These are phyloP conservation scores for Pseudognaphalium luteoalbum DNA, from an alignment of 129 eudicot genomes.

Conservation along the genomic window DNA sequence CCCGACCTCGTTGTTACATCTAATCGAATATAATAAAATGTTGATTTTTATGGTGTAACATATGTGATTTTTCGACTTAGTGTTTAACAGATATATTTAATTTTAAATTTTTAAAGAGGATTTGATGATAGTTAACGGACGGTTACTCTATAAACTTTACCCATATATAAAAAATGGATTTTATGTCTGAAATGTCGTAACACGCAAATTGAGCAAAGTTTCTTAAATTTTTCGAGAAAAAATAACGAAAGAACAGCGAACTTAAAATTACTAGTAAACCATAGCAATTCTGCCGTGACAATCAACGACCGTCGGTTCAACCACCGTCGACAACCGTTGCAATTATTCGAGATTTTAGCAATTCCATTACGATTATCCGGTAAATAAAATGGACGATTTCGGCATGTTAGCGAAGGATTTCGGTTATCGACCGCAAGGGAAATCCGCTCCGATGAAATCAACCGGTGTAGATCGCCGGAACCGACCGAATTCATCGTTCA, in stretches of 20 bases:
- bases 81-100: too few relatives aligned
- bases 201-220: constrained; percentile 9
- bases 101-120: too few relatives aligned
- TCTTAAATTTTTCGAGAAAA: constrained; percentile 12
- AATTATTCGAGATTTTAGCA: background rate
- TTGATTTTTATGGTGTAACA: too few relatives aligned
- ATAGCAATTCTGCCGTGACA: background rate
- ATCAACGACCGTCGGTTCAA: background rate
- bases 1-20: too few relatives aligned
- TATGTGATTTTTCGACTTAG: too few relatives aligned
- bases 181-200: constrained; percentile 1
- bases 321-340: constrained; percentile 21
- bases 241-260: constrained; percentile 24
- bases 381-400: constrained; percentile 62
- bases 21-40: too few relatives aligned
- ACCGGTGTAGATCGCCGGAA: constrained; percentile 39
- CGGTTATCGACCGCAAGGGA: constrained; percentile 70
- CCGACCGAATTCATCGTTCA: constrained; percentile 28
- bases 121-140: too few relatives aligned
- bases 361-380: background rate
- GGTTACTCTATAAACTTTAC: too few relatives aligned
- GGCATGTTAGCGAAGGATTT: constrained; percentile 66
- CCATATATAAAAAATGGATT: too few relatives aligned
- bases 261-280: background rate
- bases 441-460: constrained; percentile 84